Evolutionary conservation across 768 basidiomycete species (phyloP).

Genomic region (Pluteus cervinus): DNA sequence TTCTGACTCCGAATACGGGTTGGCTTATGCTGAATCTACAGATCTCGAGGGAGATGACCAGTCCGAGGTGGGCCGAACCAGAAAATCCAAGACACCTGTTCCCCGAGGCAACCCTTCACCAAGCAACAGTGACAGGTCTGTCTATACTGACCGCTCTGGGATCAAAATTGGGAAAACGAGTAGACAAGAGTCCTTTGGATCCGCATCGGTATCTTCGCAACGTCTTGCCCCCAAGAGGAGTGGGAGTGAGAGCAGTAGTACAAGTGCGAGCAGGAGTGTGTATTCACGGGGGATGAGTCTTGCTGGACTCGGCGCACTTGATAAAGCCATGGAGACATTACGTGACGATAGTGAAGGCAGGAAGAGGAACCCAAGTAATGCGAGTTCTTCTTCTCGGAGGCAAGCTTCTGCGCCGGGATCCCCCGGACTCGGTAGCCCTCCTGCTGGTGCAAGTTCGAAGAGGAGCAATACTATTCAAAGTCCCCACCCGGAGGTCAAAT

Average conservation of each 20-base stretch:
- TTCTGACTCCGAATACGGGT: conserved; percentile 40
- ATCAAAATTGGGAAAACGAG: no score
- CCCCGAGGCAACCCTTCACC: no score
- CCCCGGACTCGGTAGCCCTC: conserved; percentile 10
- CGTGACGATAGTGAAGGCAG: background rate
- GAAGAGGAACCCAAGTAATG: no score
- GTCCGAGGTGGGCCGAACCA: conserved; percentile 10
- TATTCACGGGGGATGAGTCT: conserved; percentile 22
- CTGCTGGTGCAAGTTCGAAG: conserved; percentile 21
- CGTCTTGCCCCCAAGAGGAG: no score
- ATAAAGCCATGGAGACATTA: background rate
- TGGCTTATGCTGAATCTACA: conserved; percentile 46
- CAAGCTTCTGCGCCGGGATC: conserved; percentile 7
- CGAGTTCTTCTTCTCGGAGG: no score
- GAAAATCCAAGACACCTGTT: no score
- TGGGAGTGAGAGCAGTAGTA: conserved; percentile 21
- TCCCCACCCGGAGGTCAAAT: conserved; percentile 34
- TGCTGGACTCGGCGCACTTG: conserved; percentile 25
- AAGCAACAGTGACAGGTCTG: no score
- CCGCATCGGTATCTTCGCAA: background rate
- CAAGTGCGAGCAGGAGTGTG: conserved; percentile 20
- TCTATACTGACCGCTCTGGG: no score
- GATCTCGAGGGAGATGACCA: conserved; percentile 32
- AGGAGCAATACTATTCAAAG: conserved; percentile 51
- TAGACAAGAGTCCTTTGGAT: background rate